Evolutionary conservation across 2,329 filamentous ascomycete species (phyloP).

Genomic region (Stylonectria norvegica): DNA sequence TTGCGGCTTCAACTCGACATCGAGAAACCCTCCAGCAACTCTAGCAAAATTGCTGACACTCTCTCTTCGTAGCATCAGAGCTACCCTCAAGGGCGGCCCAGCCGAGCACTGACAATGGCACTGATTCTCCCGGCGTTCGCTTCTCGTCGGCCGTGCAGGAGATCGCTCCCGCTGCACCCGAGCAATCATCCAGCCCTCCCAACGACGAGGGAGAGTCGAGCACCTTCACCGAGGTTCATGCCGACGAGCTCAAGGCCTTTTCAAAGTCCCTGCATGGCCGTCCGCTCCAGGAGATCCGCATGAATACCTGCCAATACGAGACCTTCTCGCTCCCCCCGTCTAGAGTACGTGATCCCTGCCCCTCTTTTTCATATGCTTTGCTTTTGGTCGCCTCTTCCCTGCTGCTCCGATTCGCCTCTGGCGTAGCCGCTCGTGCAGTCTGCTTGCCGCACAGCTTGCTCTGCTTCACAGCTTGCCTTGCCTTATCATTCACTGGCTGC

Average conservation of each 20-base stretch:
- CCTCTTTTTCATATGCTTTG: conserved; percentile 10
- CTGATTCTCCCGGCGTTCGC: conserved; percentile 54
- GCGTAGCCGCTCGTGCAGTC: background rate
- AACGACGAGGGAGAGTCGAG: conserved; percentile 21
- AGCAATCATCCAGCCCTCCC: conserved; percentile 17
- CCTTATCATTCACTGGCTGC: no score
- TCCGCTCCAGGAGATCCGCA: conserved; percentile 74
- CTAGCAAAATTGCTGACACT: conserved; percentile 20
- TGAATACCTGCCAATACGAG: conserved; percentile 87
- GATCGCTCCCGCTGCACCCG: conserved; percentile 51
- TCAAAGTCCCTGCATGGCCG: conserved; percentile 69
- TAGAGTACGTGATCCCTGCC: conserved; percentile 58
- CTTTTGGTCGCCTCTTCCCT: conserved; percentile 4
- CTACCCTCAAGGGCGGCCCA: conserved; percentile 8
- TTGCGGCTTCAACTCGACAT: background rate
- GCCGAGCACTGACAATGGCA: conserved; percentile 8
- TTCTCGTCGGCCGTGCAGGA: conserved; percentile 71
- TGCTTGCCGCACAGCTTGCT: no score
- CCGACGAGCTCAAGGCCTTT: conserved; percentile 67
- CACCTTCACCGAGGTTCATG: conserved; percentile 42
- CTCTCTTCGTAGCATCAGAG: conserved; percentile 8
- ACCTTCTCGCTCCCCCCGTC: conserved; percentile 84
- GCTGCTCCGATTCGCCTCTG: no score
- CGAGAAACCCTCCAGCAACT: no score
- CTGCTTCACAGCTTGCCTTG: no score